Percentiles rank a stretch among this genome's conserved stretches.
phyloP scores from a whole-genome alignment of 2,329 filamentous ascomycete genomes.

The Penicillium sp. region DNA sequence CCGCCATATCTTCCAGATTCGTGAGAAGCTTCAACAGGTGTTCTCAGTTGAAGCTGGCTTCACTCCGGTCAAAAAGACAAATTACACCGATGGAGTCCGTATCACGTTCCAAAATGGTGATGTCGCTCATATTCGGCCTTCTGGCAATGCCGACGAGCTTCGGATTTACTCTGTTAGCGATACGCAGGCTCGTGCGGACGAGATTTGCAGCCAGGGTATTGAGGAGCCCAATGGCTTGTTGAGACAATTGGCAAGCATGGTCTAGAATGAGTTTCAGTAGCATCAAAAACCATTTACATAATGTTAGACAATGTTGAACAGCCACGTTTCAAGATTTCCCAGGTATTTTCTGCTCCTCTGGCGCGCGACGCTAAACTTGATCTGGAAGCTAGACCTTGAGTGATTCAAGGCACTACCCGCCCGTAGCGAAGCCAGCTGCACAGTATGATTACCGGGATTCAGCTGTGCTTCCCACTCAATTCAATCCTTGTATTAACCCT shows the following conservation, averaged over 20 bases:
- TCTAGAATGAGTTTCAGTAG: not conserved
- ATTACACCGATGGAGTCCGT: constrained; percentile 36
- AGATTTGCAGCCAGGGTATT: constrained; percentile 27
- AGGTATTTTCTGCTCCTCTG: too few species aligned
- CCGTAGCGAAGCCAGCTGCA: constrained; percentile 35
- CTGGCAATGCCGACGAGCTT: constrained; percentile 36
- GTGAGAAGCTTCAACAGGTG: constrained; percentile 25
- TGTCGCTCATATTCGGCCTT: constrained; percentile 35
- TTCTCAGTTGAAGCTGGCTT: constrained; percentile 31
- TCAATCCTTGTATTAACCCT: constrained; percentile 26
- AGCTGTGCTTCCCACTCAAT: constrained; percentile 31
- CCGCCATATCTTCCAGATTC: constrained; percentile 19
- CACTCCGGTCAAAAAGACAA: constrained; percentile 21
- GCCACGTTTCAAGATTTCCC: not conserved
- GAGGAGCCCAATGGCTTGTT: constrained; percentile 30
- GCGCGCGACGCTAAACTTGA: too few species aligned
- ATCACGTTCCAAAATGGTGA: constrained; percentile 33
- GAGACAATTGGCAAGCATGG: constrained; percentile 23
- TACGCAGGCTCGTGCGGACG: constrained; percentile 30
- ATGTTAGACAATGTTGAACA: not conserved
- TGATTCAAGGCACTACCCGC: constrained; percentile 39
- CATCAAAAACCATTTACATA: not conserved
- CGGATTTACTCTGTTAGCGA: constrained; percentile 35
- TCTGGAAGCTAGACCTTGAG: constrained; percentile 26
- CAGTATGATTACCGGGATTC: constrained; percentile 35